Evolutionary conservation across 2,329 filamentous ascomycete species (phyloP).

Genomic region (Fusarium tuaranense): DNA sequence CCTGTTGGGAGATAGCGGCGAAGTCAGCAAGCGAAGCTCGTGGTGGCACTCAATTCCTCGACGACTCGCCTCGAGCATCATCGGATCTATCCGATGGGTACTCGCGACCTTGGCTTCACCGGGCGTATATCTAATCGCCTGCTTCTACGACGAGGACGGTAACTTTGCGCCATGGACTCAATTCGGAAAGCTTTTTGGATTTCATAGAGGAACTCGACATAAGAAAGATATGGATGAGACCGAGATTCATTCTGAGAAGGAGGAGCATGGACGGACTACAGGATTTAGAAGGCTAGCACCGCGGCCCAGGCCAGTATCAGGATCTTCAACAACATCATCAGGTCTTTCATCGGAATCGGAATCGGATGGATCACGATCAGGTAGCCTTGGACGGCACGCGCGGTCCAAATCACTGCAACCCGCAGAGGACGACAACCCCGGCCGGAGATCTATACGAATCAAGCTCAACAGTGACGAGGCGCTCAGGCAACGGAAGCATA

Average conservation of each 20-base stretch:
- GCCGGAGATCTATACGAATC: conserved; percentile 87
- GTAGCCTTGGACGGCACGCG: conserved; percentile 59
- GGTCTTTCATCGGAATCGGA: conserved; percentile 80
- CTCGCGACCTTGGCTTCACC: conserved; percentile 83
- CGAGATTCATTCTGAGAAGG: conserved; percentile 43
- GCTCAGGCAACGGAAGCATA: conserved; percentile 78
- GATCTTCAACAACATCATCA: conserved; percentile 64
- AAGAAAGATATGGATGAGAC: conserved; percentile 54
- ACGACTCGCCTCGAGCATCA: conserved; percentile 77
- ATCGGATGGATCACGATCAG: conserved; percentile 60
- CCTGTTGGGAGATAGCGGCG: conserved; percentile 58
- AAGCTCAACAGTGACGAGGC: conserved; percentile 87
- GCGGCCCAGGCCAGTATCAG: conserved; percentile 45
- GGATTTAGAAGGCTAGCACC: conserved; percentile 45
- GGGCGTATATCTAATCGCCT: conserved; percentile 84
- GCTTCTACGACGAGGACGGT: conserved; percentile 84
- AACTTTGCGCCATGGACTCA: conserved; percentile 83
- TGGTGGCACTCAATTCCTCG: conserved; percentile 72
- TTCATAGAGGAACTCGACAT: conserved; percentile 55
- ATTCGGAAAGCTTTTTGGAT: conserved; percentile 72
- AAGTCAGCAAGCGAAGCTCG: conserved; percentile 52
- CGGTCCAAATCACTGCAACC: conserved; percentile 72
- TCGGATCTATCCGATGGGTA: conserved; percentile 82
- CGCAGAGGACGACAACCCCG: conserved; percentile 72
- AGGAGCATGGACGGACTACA: conserved; percentile 43